A percentile compares a stretch with the other conserved stretches of the same genome.
These are phyloP conservation scores for Chaetomiaceae sp. DNA, from an alignment of 2,329 filamentous ascomycete species.

Conservation along the genomic window DNA sequence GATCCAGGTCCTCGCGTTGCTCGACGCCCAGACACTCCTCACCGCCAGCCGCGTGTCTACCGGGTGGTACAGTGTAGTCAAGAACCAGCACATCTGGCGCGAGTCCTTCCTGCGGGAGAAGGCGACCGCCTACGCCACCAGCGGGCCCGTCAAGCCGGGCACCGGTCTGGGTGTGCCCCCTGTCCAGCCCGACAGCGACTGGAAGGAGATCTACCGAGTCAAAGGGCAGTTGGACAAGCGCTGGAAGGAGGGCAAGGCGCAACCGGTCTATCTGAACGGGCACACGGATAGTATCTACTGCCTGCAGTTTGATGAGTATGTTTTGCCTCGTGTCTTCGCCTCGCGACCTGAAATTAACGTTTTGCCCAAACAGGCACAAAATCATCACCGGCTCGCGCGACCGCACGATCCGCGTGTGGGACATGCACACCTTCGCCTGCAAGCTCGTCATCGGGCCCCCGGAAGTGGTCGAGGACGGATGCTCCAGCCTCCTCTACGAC, in stretches of 20 bases:
- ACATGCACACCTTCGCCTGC: slow-evolving; percentile 83
- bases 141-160: slow-evolving; percentile 47
- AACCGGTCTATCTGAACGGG: slow-evolving; percentile 83
- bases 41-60: slow-evolving; percentile 47
- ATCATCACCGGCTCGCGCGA: slow-evolving; percentile 96
- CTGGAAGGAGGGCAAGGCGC: slow-evolving; percentile 75
- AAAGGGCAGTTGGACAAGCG: slow-evolving; percentile 69
- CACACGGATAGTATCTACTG: slow-evolving; percentile 97
- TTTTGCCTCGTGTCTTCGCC: slow-evolving; percentile 18
- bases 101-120: slow-evolving; percentile 60
- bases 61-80: slow-evolving; percentile 43
- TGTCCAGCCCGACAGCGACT: slow-evolving; percentile 62
- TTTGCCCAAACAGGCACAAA: slow-evolving; percentile 59
- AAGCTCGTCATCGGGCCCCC: slow-evolving; percentile 79
- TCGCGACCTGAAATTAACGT: not conserved
- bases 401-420: slow-evolving; percentile 93
- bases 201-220: slow-evolving; percentile 79
- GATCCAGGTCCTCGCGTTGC: slow-evolving; percentile 52
- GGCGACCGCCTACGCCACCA: slow-evolving; percentile 55
- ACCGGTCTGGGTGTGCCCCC: slow-evolving; percentile 53
- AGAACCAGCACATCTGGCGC: slow-evolving; percentile 58
- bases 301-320: slow-evolving; percentile 92
- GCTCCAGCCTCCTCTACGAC: slow-evolving; percentile 44
- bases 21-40: slow-evolving; percentile 50
- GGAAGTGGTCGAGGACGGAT: slow-evolving; percentile 51